Conservation (phyloP, 352 stramenopile genomes). For the Pythium vanterpoolii region DNA sequence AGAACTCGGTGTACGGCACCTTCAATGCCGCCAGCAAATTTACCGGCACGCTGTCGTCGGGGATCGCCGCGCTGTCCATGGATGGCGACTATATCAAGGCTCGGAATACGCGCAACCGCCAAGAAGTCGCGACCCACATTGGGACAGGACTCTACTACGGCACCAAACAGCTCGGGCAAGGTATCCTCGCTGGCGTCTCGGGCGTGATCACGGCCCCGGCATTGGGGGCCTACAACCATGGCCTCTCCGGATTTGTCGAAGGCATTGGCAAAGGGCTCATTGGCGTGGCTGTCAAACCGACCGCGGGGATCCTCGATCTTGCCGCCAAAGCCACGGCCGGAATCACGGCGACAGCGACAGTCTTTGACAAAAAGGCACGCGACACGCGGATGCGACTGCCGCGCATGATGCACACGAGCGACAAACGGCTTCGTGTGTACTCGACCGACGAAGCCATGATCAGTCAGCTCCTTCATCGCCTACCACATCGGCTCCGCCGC, state of each 20-base stretch:
- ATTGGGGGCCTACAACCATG: slow-evolving; percentile 87
- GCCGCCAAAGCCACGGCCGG: slow-evolving; percentile 72
- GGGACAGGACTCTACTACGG: slow-evolving; percentile 83
- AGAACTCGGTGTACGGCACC: slow-evolving; percentile 89
- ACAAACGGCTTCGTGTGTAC: slow-evolving; percentile 79
- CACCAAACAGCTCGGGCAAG: slow-evolving; percentile 89
- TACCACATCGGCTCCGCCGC: slow-evolving; percentile 52
- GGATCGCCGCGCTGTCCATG: slow-evolving; percentile 87
- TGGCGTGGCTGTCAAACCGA: slow-evolving; percentile 87
- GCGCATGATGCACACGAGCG: slow-evolving; percentile 69
- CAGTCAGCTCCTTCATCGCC: slow-evolving; percentile 49
- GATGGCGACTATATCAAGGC: slow-evolving; percentile 88
- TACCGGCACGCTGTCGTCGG: slow-evolving; percentile 89
- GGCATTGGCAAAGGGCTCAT: slow-evolving; percentile 86
- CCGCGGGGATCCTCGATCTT: slow-evolving; percentile 81
- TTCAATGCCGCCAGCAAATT: slow-evolving; percentile 94
- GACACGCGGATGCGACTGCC: slow-evolving; percentile 65
- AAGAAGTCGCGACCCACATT: slow-evolving; percentile 83
- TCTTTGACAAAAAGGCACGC: slow-evolving; percentile 75
- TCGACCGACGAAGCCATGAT: slow-evolving; percentile 69
- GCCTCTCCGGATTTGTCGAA: slow-evolving; percentile 87
- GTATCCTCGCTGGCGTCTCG: slow-evolving; percentile 87
- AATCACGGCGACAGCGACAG: slow-evolving; percentile 81
- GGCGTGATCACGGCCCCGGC: slow-evolving; percentile 91
- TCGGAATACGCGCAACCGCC: slow-evolving; percentile 68